A percentile compares a stretch with the other conserved stretches of the same genome.
These are phyloP conservation scores for Boletus rufocinnamomeus DNA, from an alignment of 768 basidiomycete species.

Conservation along the genomic window DNA sequence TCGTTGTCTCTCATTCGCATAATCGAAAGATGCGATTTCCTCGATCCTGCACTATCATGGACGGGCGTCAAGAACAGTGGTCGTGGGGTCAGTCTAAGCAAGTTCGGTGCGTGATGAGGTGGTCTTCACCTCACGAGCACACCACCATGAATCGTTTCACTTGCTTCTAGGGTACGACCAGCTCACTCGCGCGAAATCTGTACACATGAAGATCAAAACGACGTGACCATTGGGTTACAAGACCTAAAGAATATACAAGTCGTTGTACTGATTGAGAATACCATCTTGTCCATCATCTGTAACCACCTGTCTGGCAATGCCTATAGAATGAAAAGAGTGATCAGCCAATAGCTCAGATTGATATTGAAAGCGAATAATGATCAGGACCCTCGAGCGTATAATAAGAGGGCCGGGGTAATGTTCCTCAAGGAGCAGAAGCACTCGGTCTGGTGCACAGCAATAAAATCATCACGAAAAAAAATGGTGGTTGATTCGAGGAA, in stretches of 20 bases:
- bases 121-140: background rate
- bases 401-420: conserved; percentile 32
- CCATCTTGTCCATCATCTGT: background rate
- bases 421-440: conserved; percentile 37
- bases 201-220: conserved; percentile 81
- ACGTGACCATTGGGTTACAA: conserved; percentile 3
- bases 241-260: background rate
- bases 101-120: conserved; percentile 68
- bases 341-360: conserved; percentile 5
- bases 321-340: background rate
- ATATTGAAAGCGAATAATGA: background rate
- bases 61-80: conserved; percentile 94
- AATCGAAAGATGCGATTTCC: conserved; percentile 71
- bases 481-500: background rate
- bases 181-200: conserved; percentile 75
- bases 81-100: conserved; percentile 85
- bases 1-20: background rate
- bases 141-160: background rate
- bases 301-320: background rate
- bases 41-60: conserved; percentile 95
- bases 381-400: conserved; percentile 41
- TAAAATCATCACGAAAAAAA: conserved; percentile 31
- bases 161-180: conserved; percentile 74
- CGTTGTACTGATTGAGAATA: background rate
- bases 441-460: conserved; percentile 42